Conservation (phyloP, 352 stramenopile species). For the Globisporangium cystogenes region DNA sequence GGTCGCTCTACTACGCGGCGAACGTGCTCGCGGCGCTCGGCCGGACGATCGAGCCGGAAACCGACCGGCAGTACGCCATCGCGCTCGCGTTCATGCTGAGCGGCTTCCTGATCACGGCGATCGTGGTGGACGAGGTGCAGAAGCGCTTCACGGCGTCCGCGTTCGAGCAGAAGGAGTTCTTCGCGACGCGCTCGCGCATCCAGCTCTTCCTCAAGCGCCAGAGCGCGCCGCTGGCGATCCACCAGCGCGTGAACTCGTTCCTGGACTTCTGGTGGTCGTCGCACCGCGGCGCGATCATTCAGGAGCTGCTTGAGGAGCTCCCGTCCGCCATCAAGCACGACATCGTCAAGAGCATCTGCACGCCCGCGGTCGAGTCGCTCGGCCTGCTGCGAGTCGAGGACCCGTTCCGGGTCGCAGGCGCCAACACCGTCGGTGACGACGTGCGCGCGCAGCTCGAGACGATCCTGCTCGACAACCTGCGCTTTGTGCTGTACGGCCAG, state of each 20-base stretch:
- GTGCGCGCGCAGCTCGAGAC: constrained; percentile 31
- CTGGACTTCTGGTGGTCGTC: constrained; percentile 68
- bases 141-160: constrained; percentile 60
- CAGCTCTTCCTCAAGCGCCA: constrained; percentile 62
- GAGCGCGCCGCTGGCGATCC: constrained; percentile 40
- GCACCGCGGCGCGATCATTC: constrained; percentile 56
- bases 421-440: not conserved
- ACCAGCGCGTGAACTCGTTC: constrained; percentile 58
- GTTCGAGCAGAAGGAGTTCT: constrained; percentile 67
- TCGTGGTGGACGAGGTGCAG: constrained; percentile 68
- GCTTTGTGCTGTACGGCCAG: constrained; percentile 58
- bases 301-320: constrained; percentile 48
- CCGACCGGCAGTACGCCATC: constrained; percentile 35
- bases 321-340: constrained; percentile 47
- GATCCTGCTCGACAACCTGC: constrained; percentile 44
- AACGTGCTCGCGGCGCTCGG: constrained; percentile 44
- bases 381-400: constrained; percentile 18
- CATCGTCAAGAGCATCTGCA: constrained; percentile 53
- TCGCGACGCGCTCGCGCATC: constrained; percentile 43
- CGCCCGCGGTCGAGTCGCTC: constrained; percentile 37
- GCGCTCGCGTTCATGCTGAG: constrained; percentile 64
- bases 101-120: constrained; percentile 56
- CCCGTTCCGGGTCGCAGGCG: constrained; percentile 8
- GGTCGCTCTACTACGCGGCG: constrained; percentile 50
- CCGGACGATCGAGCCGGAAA: constrained; percentile 38